phyloP scores from a whole-genome alignment of 139 green algal species.

The Trebouxia sp. region DNA sequence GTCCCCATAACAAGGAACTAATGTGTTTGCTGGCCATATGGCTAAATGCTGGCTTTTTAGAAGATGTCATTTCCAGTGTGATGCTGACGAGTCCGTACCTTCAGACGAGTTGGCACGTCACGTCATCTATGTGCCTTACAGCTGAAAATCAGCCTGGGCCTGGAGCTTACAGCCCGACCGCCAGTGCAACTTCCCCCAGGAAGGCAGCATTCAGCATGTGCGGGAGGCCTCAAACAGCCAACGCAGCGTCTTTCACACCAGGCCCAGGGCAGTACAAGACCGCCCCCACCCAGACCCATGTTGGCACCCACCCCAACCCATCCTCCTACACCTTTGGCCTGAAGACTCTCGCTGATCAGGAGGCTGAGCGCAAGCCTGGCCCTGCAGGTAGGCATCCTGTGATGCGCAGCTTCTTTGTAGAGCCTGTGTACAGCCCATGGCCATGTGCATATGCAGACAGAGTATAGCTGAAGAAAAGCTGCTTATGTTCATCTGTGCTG shows the following conservation, averaged over 20 bases:
- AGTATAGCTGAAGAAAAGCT: no score
- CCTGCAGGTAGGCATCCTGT: background rate
- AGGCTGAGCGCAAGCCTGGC: slow-evolving; percentile 15
- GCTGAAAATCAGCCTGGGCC: background rate
- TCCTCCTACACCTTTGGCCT: slow-evolving; percentile 27
- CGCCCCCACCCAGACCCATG: background rate
- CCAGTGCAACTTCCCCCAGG: background rate
- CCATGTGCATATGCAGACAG: no score
- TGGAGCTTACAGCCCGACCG: background rate
- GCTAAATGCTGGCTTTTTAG: no score
- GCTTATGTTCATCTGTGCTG: no score
- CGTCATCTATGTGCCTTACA: no score
- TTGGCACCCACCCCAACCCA: background rate
- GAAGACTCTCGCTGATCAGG: background rate
- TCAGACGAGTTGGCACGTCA: no score
- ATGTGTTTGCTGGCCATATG: no score
- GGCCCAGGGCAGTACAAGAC: slow-evolving; percentile 14
- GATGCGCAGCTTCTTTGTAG: background rate
- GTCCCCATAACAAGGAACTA: no score
- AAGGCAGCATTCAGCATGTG: slow-evolving; percentile 8
- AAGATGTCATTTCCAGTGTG: no score
- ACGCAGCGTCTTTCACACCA: background rate
- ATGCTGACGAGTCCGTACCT: no score
- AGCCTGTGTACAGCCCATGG: no score
- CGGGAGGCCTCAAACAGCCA: background rate